Conservation (phyloP, 2,329 filamentous ascomycete genomes). For the Leptographium galeiforme region DNA sequence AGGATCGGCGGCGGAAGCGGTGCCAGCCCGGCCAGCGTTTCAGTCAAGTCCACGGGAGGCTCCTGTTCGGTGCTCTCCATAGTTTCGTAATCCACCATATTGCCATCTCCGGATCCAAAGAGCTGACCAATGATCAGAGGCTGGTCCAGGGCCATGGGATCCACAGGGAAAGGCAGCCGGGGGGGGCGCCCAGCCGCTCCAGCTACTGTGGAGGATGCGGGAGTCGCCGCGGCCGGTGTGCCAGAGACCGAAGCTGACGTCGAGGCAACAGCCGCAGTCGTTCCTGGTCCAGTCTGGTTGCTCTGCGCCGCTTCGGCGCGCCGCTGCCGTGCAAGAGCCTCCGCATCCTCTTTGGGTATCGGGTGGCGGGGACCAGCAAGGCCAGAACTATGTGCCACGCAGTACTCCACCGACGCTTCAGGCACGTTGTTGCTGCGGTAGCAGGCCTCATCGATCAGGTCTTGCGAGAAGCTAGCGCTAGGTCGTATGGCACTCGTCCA, state of each 20-base stretch:
- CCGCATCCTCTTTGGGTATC: constrained; percentile 46
- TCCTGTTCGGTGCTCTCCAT: no score
- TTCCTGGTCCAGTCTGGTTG: neutral
- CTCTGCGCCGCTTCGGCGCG: constrained; percentile 12
- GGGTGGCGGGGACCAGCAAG: constrained; percentile 50
- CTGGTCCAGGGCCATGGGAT: constrained; percentile 21
- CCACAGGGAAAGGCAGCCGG: constrained; percentile 8
- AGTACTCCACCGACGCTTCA: constrained; percentile 58
- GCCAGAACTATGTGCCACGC: constrained; percentile 45
- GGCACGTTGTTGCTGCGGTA: constrained; percentile 65
- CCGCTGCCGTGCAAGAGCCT: constrained; percentile 12
- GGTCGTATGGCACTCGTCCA: constrained; percentile 25
- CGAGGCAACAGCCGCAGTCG: neutral
- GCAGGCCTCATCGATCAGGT: constrained; percentile 57
- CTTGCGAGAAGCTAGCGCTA: constrained; percentile 36
- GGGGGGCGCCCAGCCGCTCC: constrained; percentile 1
- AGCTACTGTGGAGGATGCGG: neutral
- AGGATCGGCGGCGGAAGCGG: neutral
- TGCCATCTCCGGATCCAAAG: no score
- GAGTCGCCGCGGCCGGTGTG: neutral
- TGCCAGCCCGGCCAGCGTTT: neutral
- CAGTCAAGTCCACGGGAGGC: neutral
- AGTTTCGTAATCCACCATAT: no score
- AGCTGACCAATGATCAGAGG: neutral
- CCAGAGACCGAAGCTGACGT: neutral